phyloP scores from a whole-genome alignment of 768 basidiomycete genomes.

The Collybia mongolica region DNA sequence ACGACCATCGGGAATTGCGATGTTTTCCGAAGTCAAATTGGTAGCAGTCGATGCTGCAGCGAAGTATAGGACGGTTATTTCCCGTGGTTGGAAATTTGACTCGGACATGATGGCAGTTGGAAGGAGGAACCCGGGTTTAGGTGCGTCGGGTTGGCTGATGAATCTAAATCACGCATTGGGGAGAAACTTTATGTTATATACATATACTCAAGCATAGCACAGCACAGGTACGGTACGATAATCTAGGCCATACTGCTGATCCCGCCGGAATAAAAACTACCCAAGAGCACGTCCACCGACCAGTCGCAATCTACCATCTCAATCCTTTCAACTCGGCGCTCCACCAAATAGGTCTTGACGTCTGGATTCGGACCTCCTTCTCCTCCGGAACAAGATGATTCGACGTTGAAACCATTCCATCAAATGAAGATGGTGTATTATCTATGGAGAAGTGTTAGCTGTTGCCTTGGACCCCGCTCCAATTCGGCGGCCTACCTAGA shows the following conservation, averaged over 20 bases:
- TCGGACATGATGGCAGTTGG: constrained; percentile 18
- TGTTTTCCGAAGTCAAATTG: constrained; percentile 50
- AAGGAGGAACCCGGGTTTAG: neutral
- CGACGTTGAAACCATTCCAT: constrained; percentile 87
- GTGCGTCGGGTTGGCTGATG: too few relatives aligned
- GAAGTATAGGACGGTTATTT: constrained; percentile 53
- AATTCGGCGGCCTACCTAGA: constrained; percentile 50
- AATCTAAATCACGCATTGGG: neutral
- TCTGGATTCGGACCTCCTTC: constrained; percentile 67
- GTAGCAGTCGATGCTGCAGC: constrained; percentile 70
- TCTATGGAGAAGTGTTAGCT: constrained; percentile 30
- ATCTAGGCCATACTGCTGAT: too few relatives aligned
- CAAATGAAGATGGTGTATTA: constrained; percentile 71
- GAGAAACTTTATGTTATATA: too few relatives aligned
- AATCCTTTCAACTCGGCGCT: constrained; percentile 62
- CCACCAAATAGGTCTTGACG: constrained; percentile 89
- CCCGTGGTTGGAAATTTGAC: constrained; percentile 7
- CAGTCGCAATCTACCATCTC: constrained; percentile 6
- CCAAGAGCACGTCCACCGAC: neutral
- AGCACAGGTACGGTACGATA: too few relatives aligned
- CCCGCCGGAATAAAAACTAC: too few relatives aligned
- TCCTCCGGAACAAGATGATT: constrained; percentile 82
- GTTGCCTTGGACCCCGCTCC: neutral
- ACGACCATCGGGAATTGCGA: constrained; percentile 45
- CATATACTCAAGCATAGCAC: neutral